Base-by-base conservation (phyloP, 129 eudicot genomes). In the Cynara cardunculus region DNA sequence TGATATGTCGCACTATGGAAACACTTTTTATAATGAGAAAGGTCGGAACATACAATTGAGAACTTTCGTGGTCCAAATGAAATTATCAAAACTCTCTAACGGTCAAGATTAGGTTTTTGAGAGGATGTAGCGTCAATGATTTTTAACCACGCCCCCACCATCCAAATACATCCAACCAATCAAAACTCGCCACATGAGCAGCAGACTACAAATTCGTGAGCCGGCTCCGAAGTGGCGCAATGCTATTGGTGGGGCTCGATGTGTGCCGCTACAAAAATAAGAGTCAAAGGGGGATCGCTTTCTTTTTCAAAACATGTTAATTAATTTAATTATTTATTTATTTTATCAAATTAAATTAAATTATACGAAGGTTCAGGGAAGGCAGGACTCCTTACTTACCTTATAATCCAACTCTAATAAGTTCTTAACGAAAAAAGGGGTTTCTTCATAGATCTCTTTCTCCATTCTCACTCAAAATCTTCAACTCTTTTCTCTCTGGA, bases 301-400 rank as follows among this genome's bases (percentile, higher is more conserved):
- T 53, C 71, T n/a, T 69, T 69, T 80, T 37, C 67, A 80, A 13
- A 21, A 77, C 37, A 34, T 7, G 69, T 25, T 39, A 11, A 8
- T 25, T 39, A 68, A 68, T 13, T 37, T 25, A 37, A 7, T 9
- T 16, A 9, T 14, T 61, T 53, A 46, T 73, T 46, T 10, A 41
- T 27, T 49, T 1, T 39, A 19, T 27, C 19, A 18, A 79, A 18
- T 59, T n/a, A 30, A 11, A 24, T 84, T n/a, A 79, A 62, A 1
- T 65, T 25, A 79, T 41, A 41, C 25, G 87, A 85, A 85, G 10
- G 44, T 80, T 80, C 87, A 80, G 16, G 46, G 87, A 80, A 80
- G 61, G 59, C 26, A n/a, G 30, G 41, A 41, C 25, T 27, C 69
- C 44, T 56, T 70, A 11, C 32, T 37, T 56, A 2, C 25, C 30